Evolutionary conservation across 768 basidiomycete genomes (phyloP).

Genomic region (Serendipita vermifera): DNA sequence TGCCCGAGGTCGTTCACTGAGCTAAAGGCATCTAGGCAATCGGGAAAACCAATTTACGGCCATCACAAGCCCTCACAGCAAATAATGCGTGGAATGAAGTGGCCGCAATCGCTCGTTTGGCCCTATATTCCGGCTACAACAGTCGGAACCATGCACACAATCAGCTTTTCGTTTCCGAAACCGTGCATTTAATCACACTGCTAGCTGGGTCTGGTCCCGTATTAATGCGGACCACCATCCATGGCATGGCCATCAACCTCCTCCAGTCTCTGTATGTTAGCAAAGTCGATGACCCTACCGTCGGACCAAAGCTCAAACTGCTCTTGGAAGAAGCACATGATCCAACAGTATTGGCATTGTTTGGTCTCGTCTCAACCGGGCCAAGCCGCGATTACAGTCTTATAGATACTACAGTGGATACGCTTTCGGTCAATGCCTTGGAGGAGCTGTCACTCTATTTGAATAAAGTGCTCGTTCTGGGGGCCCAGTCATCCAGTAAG

Average conservation of each 20-base stretch:
- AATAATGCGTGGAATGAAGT: conserved; percentile 73
- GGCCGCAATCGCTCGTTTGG: conserved; percentile 63
- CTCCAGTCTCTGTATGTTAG: conserved; percentile 60
- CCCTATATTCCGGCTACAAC: conserved; percentile 56
- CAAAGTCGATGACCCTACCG: conserved; percentile 43
- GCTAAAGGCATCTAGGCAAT: conserved; percentile 37
- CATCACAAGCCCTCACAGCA: conserved; percentile 49
- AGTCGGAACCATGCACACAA: conserved; percentile 48
- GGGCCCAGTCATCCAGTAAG: conserved; percentile 58
- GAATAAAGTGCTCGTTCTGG: conserved; percentile 46
- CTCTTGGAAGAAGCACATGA: conserved; percentile 50
- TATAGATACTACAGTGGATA: conserved; percentile 41
- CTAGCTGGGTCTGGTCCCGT: conserved; percentile 61
- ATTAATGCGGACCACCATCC: conserved; percentile 64
- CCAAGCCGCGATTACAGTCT: conserved; percentile 56
- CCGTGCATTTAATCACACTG: conserved; percentile 68
- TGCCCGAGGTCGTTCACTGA: not conserved
- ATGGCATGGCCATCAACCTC: conserved; percentile 70
- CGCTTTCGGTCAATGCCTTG: conserved; percentile 45
- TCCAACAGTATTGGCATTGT: conserved; percentile 47
- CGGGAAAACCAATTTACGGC: conserved; percentile 54
- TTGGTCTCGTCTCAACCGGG: conserved; percentile 55
- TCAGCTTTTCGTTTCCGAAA: conserved; percentile 73
- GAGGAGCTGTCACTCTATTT: conserved; percentile 55
- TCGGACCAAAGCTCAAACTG: conserved; percentile 41